phyloP scores from a whole-genome alignment of 2,329 filamentous ascomycete genomes.

The Stagonosporopsis cucurbitacearum region DNA sequence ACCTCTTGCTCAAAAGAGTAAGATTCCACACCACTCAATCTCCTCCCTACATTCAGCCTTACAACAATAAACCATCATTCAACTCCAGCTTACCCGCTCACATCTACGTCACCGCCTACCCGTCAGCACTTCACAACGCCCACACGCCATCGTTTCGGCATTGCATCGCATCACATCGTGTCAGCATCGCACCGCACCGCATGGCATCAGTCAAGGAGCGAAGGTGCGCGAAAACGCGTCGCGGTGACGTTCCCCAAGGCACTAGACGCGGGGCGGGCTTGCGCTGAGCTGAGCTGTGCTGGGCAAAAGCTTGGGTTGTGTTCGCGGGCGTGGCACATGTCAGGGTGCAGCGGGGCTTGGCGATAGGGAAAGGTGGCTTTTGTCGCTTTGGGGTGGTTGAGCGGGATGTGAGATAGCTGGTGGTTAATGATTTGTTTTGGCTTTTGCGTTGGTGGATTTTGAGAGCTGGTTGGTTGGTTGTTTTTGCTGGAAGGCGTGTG shows the following conservation, averaged over 20 bases:
- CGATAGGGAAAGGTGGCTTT: too few relatives aligned
- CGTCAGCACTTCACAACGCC: too few relatives aligned
- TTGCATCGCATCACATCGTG: too few relatives aligned
- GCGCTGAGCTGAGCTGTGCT: neutral
- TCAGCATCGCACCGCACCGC: neutral
- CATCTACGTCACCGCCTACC: too few relatives aligned
- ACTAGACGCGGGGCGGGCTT: neutral
- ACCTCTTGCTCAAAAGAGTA: too few relatives aligned
- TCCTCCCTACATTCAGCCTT: too few relatives aligned
- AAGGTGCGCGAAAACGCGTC: neutral
- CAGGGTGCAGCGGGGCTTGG: neutral
- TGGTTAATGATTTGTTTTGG: neutral
- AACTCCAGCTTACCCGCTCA: too few relatives aligned
- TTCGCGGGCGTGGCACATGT: constrained; percentile 12
- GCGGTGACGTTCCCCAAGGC: constrained; percentile 16
- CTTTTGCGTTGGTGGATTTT: neutral
- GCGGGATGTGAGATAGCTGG: neutral
- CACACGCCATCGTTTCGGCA: too few relatives aligned
- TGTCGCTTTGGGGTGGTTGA: neutral
- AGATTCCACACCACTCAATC: too few relatives aligned
- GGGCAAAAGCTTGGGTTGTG: constrained; percentile 5
- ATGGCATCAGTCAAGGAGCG: neutral
- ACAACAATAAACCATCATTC: too few relatives aligned
- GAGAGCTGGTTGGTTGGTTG: neutral
- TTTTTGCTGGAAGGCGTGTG: too few relatives aligned